Percentiles rank a stretch among this genome's conserved stretches.
These are phyloP conservation scores for Botryobasidium botryosum DNA, from an alignment of 768 basidiomycete genomes.

Conservation along the genomic window DNA sequence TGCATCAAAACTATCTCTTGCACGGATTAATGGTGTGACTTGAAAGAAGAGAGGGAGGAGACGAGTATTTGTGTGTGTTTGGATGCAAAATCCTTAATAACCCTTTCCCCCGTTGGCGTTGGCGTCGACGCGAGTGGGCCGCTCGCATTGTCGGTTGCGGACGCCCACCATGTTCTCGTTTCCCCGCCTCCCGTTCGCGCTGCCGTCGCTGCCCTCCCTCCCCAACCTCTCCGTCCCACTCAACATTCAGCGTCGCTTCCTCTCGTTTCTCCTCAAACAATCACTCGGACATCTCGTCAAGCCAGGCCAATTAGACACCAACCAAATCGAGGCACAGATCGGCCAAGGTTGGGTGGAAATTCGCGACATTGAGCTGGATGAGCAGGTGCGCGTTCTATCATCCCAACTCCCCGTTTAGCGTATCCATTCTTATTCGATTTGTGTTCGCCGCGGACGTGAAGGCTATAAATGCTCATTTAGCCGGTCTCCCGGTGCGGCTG, in stretches of 20 bases:
- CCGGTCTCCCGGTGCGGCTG: conserved; percentile 47
- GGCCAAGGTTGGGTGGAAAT: conserved; percentile 83
- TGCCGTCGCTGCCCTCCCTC: conserved; percentile 16
- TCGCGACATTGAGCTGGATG: conserved; percentile 64
- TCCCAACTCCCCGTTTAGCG: conserved; percentile 1
- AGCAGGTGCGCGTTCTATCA: conserved; percentile 39
- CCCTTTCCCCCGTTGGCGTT: no score
- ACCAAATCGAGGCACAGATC: conserved; percentile 82
- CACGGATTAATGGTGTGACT: no score
- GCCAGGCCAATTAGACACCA: conserved; percentile 73
- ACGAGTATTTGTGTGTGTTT: no score
- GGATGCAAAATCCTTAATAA: no score
- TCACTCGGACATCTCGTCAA: conserved; percentile 72
- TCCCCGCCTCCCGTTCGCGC: conserved; percentile 5
- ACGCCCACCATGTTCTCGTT: conserved; percentile 5
- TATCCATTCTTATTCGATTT: conserved; percentile 4
- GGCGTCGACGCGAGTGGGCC: no score
- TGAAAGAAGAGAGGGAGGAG: no score
- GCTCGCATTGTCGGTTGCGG: no score
- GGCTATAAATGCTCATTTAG: conserved; percentile 64
- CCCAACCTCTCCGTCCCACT: conserved; percentile 24
- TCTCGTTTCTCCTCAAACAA: conserved; percentile 76
- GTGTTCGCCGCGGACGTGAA: conserved; percentile 17
- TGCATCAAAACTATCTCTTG: no score
- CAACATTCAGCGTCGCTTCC: conserved; percentile 67